A percentile compares a stretch with the other conserved stretches of the same genome.
phyloP scores from a whole-genome alignment of 352 stramenopile species.

The Pythium scleroteichum region DNA sequence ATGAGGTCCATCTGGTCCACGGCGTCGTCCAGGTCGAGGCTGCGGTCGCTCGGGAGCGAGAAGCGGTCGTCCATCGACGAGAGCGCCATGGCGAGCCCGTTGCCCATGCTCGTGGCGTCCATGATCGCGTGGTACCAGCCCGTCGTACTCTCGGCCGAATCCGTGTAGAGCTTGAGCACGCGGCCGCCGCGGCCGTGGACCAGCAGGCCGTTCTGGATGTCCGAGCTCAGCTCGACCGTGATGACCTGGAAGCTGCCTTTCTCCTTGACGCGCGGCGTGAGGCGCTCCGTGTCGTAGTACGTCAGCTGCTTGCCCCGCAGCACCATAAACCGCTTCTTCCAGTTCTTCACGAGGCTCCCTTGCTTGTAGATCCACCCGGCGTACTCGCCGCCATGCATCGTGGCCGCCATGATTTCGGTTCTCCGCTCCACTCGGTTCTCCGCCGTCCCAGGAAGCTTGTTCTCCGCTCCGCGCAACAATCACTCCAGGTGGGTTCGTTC shows the following conservation, averaged over 20 bases:
- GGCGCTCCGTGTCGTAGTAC: slow-evolving; percentile 79
- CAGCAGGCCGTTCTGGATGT: slow-evolving; percentile 83
- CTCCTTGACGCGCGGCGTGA: slow-evolving; percentile 60
- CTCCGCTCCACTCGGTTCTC: slow-evolving; percentile 4
- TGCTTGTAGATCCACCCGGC: slow-evolving; percentile 86
- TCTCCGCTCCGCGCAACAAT: background rate
- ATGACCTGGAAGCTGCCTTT: slow-evolving; percentile 86
- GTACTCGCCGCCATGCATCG: slow-evolving; percentile 54
- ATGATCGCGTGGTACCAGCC: slow-evolving; percentile 78
- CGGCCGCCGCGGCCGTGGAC: slow-evolving; percentile 77
- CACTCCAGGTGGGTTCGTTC: slow-evolving; percentile 17
- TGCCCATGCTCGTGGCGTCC: slow-evolving; percentile 47
- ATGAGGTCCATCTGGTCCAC: slow-evolving; percentile 46
- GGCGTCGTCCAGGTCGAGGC: slow-evolving; percentile 46
- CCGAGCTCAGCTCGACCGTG: slow-evolving; percentile 75
- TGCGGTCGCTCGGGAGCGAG: slow-evolving; percentile 38
- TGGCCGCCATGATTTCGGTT: slow-evolving; percentile 30
- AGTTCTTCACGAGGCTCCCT: slow-evolving; percentile 75
- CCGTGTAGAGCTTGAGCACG: slow-evolving; percentile 88
- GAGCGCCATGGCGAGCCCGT: slow-evolving; percentile 16
- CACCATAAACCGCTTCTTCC: slow-evolving; percentile 89
- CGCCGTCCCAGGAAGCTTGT: too few species aligned
- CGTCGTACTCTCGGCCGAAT: slow-evolving; percentile 65
- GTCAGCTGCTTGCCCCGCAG: slow-evolving; percentile 75
- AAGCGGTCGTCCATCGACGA: slow-evolving; percentile 35